phyloP scores from a whole-genome alignment of 345 rosid genomes.

The Eucalyptus microcorys region DNA sequence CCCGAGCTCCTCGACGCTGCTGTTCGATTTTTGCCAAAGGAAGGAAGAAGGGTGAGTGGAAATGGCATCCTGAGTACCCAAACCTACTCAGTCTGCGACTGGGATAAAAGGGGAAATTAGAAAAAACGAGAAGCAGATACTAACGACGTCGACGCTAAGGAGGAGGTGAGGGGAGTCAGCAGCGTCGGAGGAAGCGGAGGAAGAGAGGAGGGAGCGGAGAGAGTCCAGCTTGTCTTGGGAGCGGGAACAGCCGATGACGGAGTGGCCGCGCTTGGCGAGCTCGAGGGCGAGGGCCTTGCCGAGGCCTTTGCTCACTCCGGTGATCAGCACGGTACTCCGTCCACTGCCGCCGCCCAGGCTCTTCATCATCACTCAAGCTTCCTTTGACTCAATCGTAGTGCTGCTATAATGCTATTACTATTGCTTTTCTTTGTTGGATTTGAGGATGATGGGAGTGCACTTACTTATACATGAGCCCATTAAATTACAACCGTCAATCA shows the following conservation, averaged over 20 bases:
- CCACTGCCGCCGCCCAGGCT: conserved; percentile 2
- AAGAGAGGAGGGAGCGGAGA: conserved; percentile 48
- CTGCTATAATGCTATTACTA: neutral
- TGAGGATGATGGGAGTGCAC: neutral
- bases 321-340: conserved; percentile 42
- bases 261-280: conserved; percentile 81
- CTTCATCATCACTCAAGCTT: neutral
- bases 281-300: conserved; percentile 83
- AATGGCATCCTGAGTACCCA: neutral
- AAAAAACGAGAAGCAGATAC: neutral
- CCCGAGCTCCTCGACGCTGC: conserved; percentile 66
- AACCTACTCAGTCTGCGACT: neutral
- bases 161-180: conserved; percentile 33
- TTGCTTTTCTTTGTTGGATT: neutral
- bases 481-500: neutral
- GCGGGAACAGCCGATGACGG: conserved; percentile 86
- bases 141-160: conserved; percentile 65
- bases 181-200: conserved; percentile 19
- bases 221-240: conserved; percentile 58
- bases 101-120: neutral
- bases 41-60: neutral
- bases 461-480: neutral
- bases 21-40: conserved; percentile 39
- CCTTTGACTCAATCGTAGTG: neutral
- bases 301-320: conserved; percentile 85